A percentile compares a stretch with the other conserved stretches of the same genome.
Evolutionary conservation across 345 rosid genomes (phyloP).

Genomic region (Sisymbrium altissimum): DNA sequence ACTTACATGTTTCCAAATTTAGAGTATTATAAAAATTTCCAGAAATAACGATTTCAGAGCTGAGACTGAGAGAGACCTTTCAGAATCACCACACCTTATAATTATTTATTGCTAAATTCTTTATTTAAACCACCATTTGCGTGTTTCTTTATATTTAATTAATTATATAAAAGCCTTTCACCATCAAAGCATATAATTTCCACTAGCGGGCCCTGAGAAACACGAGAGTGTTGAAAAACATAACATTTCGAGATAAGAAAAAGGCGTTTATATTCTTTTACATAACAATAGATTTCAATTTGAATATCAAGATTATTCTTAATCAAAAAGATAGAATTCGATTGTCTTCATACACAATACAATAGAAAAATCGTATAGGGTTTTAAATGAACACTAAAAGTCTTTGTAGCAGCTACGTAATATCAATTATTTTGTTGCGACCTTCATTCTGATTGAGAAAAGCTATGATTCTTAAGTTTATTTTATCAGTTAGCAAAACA

Average conservation of each 20-base stretch:
- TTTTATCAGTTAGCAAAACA: not conserved
- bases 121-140: constrained; percentile 7
- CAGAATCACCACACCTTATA: constrained; percentile 1
- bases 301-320: not conserved
- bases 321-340: not conserved
- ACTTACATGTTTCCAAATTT: not conserved
- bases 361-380: not conserved
- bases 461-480: not conserved
- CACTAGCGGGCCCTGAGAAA: constrained; percentile 17
- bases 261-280: constrained; percentile 7
- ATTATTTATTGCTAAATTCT: not conserved
- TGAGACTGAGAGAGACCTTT: constrained; percentile 19
- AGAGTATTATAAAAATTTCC: not conserved
- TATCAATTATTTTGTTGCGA: not conserved
- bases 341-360: constrained; percentile 14
- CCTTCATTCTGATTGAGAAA: too few species aligned
- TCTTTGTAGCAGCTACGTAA: constrained; percentile 17
- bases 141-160: constrained; percentile 5
- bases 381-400: constrained; percentile 24
- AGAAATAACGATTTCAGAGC: constrained; percentile 12
- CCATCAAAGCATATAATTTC: constrained; percentile 28
- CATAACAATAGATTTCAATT: not conserved
- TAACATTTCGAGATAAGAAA: constrained; percentile 4
- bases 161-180: not conserved
- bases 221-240: constrained; percentile 30